A percentile compares a stretch with the other conserved stretches of the same genome.
Evolutionary conservation across 139 green algal species (phyloP).

Genomic region (Dunaliella primolecta): DNA sequence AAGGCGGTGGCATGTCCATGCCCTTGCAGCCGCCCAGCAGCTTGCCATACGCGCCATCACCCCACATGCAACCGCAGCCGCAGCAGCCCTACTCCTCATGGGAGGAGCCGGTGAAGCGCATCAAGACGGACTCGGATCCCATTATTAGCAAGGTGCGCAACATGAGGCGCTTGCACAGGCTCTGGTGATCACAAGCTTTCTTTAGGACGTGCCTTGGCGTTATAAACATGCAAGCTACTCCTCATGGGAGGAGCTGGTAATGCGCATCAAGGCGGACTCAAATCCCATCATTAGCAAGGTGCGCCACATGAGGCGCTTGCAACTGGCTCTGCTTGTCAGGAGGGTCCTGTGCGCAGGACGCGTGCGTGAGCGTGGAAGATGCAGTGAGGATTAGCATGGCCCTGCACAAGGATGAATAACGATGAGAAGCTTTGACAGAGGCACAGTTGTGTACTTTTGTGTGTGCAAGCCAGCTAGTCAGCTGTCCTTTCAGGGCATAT

Average conservation of each 20-base stretch:
- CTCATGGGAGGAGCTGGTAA: background rate
- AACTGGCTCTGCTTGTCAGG: too few species aligned
- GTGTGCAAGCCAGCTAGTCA: too few species aligned
- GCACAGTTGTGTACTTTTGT: too few species aligned
- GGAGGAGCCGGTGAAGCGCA: background rate
- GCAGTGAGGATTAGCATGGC: too few species aligned
- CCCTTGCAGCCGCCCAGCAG: background rate
- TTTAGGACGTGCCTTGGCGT: too few species aligned
- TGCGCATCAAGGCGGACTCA: background rate
- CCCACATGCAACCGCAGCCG: background rate
- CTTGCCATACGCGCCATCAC: background rate
- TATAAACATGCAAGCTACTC: too few species aligned
- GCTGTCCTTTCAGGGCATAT: too few species aligned
- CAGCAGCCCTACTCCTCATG: background rate
- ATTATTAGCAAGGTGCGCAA: background rate
- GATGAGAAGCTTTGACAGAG: too few species aligned
- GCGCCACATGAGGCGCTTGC: background rate
- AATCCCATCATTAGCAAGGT: background rate
- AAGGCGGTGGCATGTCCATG: slow-evolving; percentile 1
- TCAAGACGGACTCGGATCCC: background rate
- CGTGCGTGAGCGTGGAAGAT: too few species aligned
- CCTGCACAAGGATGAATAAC: too few species aligned
- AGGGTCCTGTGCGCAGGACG: too few species aligned
- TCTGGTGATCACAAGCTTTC: too few species aligned
- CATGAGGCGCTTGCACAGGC: background rate